Conservation (phyloP, 257 asterid species). For the Solanum megistacrolobum region DNA sequence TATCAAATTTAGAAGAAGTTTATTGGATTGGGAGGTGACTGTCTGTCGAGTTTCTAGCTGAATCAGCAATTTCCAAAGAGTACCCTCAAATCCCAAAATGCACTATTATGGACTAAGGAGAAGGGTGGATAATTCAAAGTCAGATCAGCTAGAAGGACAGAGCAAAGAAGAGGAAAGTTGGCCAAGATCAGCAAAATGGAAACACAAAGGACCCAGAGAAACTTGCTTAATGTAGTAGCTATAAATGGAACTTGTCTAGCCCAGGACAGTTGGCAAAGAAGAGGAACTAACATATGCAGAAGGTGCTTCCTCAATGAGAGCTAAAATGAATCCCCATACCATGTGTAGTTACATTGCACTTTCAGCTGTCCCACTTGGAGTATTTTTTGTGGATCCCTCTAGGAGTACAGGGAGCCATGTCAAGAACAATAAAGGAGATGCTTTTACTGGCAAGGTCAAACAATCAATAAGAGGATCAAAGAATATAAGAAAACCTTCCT, state of each 20-base stretch:
- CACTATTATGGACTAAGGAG: not conserved
- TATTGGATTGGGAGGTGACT: not conserved
- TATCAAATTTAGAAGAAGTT: not conserved
- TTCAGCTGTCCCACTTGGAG: not conserved
- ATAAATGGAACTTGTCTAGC: not conserved
- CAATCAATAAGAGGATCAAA: not conserved
- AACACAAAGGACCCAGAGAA: not conserved
- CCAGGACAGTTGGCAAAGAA: not conserved
- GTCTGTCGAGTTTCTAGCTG: not conserved
- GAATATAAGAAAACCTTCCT: not conserved
- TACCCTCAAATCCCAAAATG: not conserved
- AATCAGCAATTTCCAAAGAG: not conserved
- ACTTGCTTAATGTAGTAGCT: not conserved
- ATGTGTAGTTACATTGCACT: not conserved
- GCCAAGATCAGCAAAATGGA: not conserved
- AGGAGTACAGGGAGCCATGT: not conserved
- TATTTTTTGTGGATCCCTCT: not conserved
- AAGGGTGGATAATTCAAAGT: not conserved
- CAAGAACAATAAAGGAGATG: not conserved
- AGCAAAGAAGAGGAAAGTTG: not conserved
- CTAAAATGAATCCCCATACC: not conserved
- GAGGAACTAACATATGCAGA: not conserved
- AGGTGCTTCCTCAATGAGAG: not conserved
- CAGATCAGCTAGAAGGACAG: not conserved
- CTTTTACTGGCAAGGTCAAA: not conserved